A percentile compares a stretch with the other conserved stretches of the same genome.
phyloP scores from a whole-genome alignment of 1,284 basidiomycete species.

The Pterula multifida region DNA sequence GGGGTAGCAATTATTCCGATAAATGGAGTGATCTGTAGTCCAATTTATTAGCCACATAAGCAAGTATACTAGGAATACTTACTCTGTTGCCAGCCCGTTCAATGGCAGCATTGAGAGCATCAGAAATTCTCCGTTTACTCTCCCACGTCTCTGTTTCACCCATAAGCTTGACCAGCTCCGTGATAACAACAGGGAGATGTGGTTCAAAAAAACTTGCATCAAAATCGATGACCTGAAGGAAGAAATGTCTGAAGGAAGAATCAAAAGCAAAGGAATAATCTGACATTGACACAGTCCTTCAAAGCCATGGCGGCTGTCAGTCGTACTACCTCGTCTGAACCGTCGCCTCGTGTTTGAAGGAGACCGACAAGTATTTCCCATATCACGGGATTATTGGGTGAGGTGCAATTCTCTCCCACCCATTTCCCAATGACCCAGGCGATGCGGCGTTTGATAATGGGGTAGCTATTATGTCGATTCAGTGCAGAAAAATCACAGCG shows the following conservation, averaged over 20 bases:
- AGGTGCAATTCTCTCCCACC: conserved; percentile 53
- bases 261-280: conserved; percentile 17
- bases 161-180: conserved; percentile 55
- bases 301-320: conserved; percentile 70
- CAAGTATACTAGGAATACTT: conserved; percentile 13
- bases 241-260: neutral
- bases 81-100: conserved; percentile 55
- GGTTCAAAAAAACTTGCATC: conserved; percentile 41
- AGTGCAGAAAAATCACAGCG: neutral
- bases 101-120: conserved; percentile 62
- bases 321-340: conserved; percentile 73
- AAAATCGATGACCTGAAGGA: conserved; percentile 31
- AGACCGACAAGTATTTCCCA: conserved; percentile 78
- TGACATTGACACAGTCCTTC: conserved; percentile 72
- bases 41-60: too few species aligned
- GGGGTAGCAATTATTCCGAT: conserved; percentile 53
- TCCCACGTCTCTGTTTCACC: conserved; percentile 69
- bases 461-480: conserved; percentile 39
- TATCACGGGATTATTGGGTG: conserved; percentile 48
- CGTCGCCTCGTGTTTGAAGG: conserved; percentile 51
- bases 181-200: conserved; percentile 44
- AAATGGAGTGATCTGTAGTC: conserved; percentile 68
- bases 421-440: conserved; percentile 86
- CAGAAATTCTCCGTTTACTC: conserved; percentile 65
- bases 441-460: conserved; percentile 80